Conservation (phyloP, 768 basidiomycete species). For the Leccinum boreale region DNA sequence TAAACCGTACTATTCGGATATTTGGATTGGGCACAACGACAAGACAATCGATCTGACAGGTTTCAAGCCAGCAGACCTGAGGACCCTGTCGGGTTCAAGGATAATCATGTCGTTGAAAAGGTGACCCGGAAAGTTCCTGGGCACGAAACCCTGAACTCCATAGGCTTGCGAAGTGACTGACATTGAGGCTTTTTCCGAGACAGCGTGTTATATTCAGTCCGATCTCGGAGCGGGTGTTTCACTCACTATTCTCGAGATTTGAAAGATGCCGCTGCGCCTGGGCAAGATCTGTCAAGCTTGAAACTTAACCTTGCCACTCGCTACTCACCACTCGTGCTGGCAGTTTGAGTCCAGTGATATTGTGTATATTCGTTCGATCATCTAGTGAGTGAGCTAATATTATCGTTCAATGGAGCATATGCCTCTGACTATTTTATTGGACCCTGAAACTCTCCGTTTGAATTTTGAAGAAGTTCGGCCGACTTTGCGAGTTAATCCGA, state of each 20-base stretch:
- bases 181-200: not conserved
- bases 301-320: not conserved
- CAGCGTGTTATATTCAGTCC: not conserved
- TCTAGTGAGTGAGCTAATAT: not conserved
- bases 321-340: not conserved
- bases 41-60: not conserved
- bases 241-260: not conserved
- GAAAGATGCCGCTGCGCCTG: not conserved
- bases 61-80: not conserved
- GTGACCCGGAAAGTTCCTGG: not conserved
- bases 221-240: not conserved
- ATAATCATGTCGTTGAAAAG: not conserved
- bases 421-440: not conserved
- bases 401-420: not conserved
- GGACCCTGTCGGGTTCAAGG: not conserved
- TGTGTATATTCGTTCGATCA: not conserved
- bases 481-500: not conserved
- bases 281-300: not conserved
- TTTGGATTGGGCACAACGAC: not conserved
- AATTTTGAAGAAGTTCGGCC: not conserved
- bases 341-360: not conserved
- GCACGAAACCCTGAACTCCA: not conserved
- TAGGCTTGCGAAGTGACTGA: not conserved
- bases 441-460: not conserved
- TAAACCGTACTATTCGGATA: not conserved